phyloP scores from a whole-genome alignment of 805 yeast genomes.

The Candida tallmaniae region DNA sequence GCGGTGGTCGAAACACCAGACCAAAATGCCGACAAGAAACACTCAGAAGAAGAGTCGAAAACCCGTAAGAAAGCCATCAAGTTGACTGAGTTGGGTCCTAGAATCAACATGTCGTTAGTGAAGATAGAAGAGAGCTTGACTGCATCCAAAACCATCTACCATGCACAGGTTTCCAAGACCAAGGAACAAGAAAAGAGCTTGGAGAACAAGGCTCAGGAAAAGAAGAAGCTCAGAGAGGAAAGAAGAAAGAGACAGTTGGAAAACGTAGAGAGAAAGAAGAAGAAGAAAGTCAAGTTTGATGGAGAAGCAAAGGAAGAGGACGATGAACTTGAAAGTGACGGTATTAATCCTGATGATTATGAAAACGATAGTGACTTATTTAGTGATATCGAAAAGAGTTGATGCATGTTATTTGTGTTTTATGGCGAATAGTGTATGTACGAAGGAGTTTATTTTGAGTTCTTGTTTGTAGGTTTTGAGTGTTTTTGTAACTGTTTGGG shows the following conservation, averaged over 20 bases:
- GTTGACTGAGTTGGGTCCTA: slow-evolving; percentile 89
- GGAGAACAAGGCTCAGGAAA: slow-evolving; percentile 63
- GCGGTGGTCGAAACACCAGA: slow-evolving; percentile 54
- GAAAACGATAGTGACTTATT: slow-evolving; percentile 49
- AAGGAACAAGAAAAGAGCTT: slow-evolving; percentile 54
- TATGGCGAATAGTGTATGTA: no score
- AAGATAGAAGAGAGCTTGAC: slow-evolving; percentile 88
- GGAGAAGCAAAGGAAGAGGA: slow-evolving; percentile 34
- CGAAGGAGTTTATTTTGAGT: no score
- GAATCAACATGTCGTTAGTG: slow-evolving; percentile 67
- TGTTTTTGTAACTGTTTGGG: no score
- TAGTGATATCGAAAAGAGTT: slow-evolving; percentile 23
- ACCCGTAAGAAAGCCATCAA: slow-evolving; percentile 78
- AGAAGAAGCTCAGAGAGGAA: slow-evolving; percentile 57
- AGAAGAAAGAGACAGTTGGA: slow-evolving; percentile 77
- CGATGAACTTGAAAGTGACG: slow-evolving; percentile 18
- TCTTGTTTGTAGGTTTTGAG: no score
- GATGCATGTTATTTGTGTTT: no score
- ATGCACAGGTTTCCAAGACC: slow-evolving; percentile 62
- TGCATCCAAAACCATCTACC: slow-evolving; percentile 83
- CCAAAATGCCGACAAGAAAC: slow-evolving; percentile 16
- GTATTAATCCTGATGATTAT: slow-evolving; percentile 41
- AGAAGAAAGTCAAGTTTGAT: slow-evolving; percentile 40
- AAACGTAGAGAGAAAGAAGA: slow-evolving; percentile 71
- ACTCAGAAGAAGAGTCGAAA: slow-evolving; percentile 10